These are phyloP conservation scores for Sonneratia caseolaris DNA, from an alignment of 345 rosid species.

Conservation along the genomic window DNA sequence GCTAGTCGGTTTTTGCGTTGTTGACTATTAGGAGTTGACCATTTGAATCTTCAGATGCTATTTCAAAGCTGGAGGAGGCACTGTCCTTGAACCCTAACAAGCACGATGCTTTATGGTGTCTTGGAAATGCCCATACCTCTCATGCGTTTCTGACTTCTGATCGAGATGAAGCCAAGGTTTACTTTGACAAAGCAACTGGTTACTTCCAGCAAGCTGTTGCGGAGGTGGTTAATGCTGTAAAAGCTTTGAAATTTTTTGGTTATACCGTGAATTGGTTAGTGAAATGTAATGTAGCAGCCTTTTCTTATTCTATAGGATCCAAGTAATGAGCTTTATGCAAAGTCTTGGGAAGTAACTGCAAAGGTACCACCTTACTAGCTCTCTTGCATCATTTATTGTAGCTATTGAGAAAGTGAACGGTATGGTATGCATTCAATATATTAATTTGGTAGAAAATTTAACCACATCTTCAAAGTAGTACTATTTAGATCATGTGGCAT, in stretches of 20 bases:
- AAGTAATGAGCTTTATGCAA: constrained; percentile 49
- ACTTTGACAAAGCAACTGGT: constrained; percentile 52
- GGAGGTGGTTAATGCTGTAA: constrained; percentile 32
- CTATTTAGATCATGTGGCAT: not conserved
- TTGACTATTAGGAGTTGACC: not conserved
- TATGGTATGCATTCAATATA: not conserved
- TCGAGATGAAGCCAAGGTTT: constrained; percentile 45
- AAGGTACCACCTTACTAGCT: constrained; percentile 35
- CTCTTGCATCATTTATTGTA: not conserved
- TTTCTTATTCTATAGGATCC: constrained; percentile 48
- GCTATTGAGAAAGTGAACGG: not conserved
- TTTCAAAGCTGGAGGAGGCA: constrained; percentile 84
- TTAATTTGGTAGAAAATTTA: not conserved
- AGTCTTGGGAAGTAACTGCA: constrained; percentile 58
- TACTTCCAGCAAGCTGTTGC: constrained; percentile 69
- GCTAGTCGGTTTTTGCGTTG: not conserved
- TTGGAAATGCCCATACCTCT: constrained; percentile 81
- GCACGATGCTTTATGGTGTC: constrained; percentile 69
- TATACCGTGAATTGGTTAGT: not conserved
- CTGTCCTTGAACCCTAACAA: constrained; percentile 46
- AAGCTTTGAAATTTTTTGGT: not conserved
- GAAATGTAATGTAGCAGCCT: not conserved
- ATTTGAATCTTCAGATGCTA: constrained; percentile 41
- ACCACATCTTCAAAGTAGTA: not conserved
- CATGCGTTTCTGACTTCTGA: constrained; percentile 63